Conservation (phyloP, 2,329 filamentous ascomycete species). For the Colletotrichum tropicicola region DNA sequence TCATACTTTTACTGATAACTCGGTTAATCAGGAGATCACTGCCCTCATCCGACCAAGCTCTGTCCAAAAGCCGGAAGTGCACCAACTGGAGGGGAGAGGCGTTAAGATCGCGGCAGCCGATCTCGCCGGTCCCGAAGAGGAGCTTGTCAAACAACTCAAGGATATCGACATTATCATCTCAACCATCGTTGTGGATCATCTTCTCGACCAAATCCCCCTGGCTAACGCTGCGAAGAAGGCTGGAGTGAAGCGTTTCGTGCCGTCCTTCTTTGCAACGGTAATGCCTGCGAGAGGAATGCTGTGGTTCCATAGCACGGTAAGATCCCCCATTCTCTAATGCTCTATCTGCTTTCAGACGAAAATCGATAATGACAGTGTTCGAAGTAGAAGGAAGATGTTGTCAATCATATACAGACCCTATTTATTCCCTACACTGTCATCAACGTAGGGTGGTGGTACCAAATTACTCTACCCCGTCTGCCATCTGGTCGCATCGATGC, state of each 20-base stretch:
- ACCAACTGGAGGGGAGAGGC: constrained; percentile 49
- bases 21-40: constrained; percentile 51
- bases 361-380: neutral
- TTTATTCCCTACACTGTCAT: constrained; percentile 64
- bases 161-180: constrained; percentile 51
- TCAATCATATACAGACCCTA: constrained; percentile 56
- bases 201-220: constrained; percentile 53
- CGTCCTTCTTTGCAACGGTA: constrained; percentile 57
- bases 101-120: constrained; percentile 53
- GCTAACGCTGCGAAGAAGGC: constrained; percentile 57
- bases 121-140: constrained; percentile 42
- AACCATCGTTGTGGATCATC: constrained; percentile 43
- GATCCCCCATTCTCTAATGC: neutral
- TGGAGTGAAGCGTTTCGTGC: constrained; percentile 61
- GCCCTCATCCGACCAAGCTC: constrained; percentile 56
- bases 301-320: constrained; percentile 34
- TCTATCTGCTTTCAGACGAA: neutral
- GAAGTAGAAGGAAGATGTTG: constrained; percentile 55
- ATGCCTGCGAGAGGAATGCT: constrained; percentile 47
- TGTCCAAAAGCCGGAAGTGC: constrained; percentile 53
- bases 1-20: too few species aligned
- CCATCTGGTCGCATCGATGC: constrained; percentile 36
- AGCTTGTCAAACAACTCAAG: constrained; percentile 20
- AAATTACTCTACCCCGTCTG: constrained; percentile 44
- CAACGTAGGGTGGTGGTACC: constrained; percentile 69